Base-by-base conservation (phyloP, 2,329 filamentous ascomycete species). In the Sordariomycetes sp. region DNA sequence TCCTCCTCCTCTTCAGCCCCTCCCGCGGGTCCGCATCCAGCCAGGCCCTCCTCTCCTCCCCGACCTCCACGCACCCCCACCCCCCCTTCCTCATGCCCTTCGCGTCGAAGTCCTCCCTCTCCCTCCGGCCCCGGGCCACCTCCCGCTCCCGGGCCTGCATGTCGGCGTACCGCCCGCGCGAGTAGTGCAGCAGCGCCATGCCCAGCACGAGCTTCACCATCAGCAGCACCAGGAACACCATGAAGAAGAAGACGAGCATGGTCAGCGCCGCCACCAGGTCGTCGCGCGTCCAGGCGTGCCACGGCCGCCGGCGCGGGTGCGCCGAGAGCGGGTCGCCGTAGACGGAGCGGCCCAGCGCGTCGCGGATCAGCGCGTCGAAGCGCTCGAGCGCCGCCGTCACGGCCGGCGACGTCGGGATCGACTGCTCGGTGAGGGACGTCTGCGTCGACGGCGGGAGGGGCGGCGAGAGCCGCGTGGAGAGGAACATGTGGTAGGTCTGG, bases 401-500 rank as follows among this genome's bases (percentile, higher is more conserved):
- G 6, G 87, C 86, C 0, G 89, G 88, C 0, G 89, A 92, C 0
- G 85, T 79, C 0, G 81, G 79, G 2, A 78, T 77, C 0, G 82
- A 82, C 50, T 89, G 87, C 3, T 85, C 75, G 3, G 81, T 76
- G 16, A 90, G 73, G 6, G 87, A 81, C 20, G 87, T 86, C 54
- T 87, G 81, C 32, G 83, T 76, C 3, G 85, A 84, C 28, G 85
- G 76, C 28, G 82, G 76, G 0, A 90, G 77, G 0, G 90, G 89
- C 10, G 88, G 81, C 0, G 90, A 88, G 37, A 97, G 79, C 65
- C 96, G 87, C 0, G 90, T 92, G 3, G 92, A 89, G 16, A 97
- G 81, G 67, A 97, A 96, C 93, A 97, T 97, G 72, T 97, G 89
- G 71, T 97, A 99, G 7, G 93, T 97, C 70, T 99, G 94, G 51